Base-by-base conservation (phyloP, 2,329 filamentous ascomycete species). In the Stachybotrys chartarum region DNA sequence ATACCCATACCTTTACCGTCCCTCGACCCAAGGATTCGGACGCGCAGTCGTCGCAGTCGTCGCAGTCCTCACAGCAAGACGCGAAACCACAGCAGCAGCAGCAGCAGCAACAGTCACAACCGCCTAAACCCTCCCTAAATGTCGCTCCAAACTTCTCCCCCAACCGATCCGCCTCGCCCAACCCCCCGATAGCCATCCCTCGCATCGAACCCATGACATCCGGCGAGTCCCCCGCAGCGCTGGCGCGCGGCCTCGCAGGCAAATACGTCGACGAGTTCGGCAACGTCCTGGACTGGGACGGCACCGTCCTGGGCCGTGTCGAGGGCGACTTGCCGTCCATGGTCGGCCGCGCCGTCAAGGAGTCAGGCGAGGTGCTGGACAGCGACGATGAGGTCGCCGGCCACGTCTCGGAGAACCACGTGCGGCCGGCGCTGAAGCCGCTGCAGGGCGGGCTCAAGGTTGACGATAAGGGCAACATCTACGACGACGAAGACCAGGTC, bases 351-450 rank as follows among this genome's bases (percentile, higher is more conserved):
- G 71, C 70, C 48, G 75, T 82, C 1, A 68, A 73, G 8, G 65
- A 70, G 3, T 69, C 70, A 18, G 79, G 79, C 16, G 73, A 80
- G 58, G 67, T 82, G 4, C 86, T 93, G 8, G 90, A 93, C 59
- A 82, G 86, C 57, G 88, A 93, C 59, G 90, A 89, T 30, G 87
- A 93, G 57, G 84, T 93, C 30, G 79, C 86, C 56, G 90, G 93
- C 74, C 86, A 86, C 68, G 91, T 90, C 63, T 81, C 79, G 24
- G 84, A 85, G 58, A 70, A 72, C 3, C 69, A 83, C 24, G 77
- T 76, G 16, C 75, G 76, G 51, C 79, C 81, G 6, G 76, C 79
- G 60, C 72, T 81, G 45, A 71, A 77, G 57, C 79, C 75, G 57
- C 75, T 80, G 48, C 76, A 79, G 60, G 70, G 74, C 1, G 81